These are phyloP conservation scores for Fusarium sp. DNA, from an alignment of 2,329 filamentous ascomycete genomes.

Conservation along the genomic window DNA sequence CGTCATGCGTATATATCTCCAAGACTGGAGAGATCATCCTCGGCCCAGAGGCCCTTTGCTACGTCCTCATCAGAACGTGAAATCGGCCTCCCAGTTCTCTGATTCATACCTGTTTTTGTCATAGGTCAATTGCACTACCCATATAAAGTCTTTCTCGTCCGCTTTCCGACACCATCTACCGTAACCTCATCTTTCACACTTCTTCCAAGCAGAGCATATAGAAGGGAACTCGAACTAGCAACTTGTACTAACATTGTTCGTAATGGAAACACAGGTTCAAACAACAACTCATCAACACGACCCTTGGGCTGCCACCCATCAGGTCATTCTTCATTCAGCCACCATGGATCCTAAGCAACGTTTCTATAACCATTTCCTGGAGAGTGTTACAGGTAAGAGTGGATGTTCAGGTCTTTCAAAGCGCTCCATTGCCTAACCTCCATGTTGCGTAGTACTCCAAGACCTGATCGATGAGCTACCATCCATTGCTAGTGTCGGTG, in stretches of 20 bases:
- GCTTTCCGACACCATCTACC: background rate
- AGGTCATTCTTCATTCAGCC: conserved; percentile 33
- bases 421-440: conserved; percentile 4
- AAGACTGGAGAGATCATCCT: conserved; percentile 14
- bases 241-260: conserved; percentile 29
- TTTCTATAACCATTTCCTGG: conserved; percentile 86
- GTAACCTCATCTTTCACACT: background rate
- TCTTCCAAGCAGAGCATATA: background rate
- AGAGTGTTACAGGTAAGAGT: conserved; percentile 73
- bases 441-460: conserved; percentile 70
- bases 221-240: background rate
- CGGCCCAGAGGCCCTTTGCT: background rate
- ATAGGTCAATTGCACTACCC: conserved; percentile 2
- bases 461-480: conserved; percentile 76
- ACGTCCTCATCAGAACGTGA: background rate
- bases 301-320: conserved; percentile 38
- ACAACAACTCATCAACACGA: conserved; percentile 14
- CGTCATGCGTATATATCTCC: conserved; percentile 15
- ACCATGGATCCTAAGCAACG: conserved; percentile 69
- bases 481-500: conserved; percentile 67
- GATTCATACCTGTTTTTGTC: conserved; percentile 9
- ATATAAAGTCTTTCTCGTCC: background rate
- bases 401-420: background rate
- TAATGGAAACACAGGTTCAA: conserved; percentile 41
- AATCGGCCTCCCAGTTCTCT: conserved; percentile 15